Conservation (phyloP, 1,284 basidiomycete genomes). For the Schizophyllum commune region DNA sequence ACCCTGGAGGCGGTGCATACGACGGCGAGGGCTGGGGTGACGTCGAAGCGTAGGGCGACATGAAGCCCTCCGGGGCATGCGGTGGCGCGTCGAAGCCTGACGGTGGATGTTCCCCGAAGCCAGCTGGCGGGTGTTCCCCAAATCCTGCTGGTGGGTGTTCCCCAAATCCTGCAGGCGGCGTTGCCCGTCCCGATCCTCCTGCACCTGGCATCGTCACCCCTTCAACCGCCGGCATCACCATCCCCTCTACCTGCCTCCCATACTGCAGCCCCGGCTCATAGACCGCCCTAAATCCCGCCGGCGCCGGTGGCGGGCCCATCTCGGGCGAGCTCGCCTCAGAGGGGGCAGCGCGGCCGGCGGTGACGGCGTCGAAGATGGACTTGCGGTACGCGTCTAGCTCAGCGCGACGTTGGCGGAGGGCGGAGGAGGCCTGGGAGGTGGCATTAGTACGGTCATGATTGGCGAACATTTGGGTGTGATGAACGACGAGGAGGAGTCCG, state of each 20-base stretch:
- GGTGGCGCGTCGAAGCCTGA: not conserved
- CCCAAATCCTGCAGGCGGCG: too few species aligned
- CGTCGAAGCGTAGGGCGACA: not conserved
- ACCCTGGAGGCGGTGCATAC: not conserved
- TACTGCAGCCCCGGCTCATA: not conserved
- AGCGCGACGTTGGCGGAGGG: constrained; percentile 20
- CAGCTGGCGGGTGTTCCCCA: constrained; percentile 1
- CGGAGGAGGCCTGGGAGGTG: not conserved
- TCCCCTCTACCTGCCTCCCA: not conserved
- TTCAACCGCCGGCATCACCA: not conserved
- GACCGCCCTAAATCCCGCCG: not conserved
- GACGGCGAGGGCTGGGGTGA: not conserved
- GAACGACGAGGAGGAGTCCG: not conserved
- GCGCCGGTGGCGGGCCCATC: not conserved
- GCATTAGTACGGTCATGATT: not conserved
- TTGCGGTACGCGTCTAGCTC: constrained; percentile 27
- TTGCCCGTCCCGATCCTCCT: too few species aligned
- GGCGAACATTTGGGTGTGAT: constrained; percentile 2
- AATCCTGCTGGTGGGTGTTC: not conserved
- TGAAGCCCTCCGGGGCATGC: not conserved
- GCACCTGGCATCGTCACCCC: not conserved
- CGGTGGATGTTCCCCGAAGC: constrained; percentile 2
- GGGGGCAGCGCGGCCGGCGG: constrained; percentile 3
- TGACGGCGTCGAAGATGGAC: constrained; percentile 26
- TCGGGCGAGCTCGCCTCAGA: not conserved